Base-by-base conservation (phyloP, 371 early-diverging fungal genomes). In the Fennellomyces sp. region DNA sequence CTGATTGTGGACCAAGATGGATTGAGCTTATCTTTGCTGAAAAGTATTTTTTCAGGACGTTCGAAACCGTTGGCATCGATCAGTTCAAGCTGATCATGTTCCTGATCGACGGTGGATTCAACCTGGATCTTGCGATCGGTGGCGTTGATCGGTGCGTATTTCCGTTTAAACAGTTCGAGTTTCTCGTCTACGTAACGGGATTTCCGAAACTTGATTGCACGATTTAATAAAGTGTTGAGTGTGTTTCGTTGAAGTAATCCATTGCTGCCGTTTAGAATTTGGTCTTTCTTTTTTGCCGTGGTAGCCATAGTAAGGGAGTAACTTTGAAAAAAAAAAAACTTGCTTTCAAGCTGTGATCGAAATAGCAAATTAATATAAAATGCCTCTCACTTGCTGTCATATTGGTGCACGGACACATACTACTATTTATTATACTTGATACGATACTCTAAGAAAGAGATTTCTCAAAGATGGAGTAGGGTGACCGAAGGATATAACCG, bases 51-150 rank as follows among this genome's bases (percentile, higher is more conserved):
- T n/a, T 81, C 73, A 4, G 89, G 82, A 2, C 72, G 64, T n/a
- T 86, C 78, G 69, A 90, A 89, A 5, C 88, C 92, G 60, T 85
- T 83, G 6, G 66, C 68, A 54, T 89, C 87, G 45, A 76, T 75
- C 1, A 38, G 35, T 27, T 50, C 61, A 8, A 61, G 30, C 13
- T 48, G 30, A 21, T 55, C 52, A 21, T 30, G 12, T 3, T 38
- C 33, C 25, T 30, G n/a, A 15, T 12, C 49, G 45, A 13, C 23
- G 6, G 39, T 6, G 19, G 15, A 36, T 23, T 30, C 8, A 7
- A 19, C 27, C 12, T 36, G 25, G n/a, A n/a, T 48, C 21, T 28
- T 54, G 38, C 45, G 55, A 33, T 50, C 56, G n/a, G 52, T 27
- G n/a, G 59, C 52, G 39, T 78, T 78, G 68, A 78, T 56, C 25